Conservation (phyloP, 2,329 filamentous ascomycete genomes). For the Alternaria incomplexa region DNA sequence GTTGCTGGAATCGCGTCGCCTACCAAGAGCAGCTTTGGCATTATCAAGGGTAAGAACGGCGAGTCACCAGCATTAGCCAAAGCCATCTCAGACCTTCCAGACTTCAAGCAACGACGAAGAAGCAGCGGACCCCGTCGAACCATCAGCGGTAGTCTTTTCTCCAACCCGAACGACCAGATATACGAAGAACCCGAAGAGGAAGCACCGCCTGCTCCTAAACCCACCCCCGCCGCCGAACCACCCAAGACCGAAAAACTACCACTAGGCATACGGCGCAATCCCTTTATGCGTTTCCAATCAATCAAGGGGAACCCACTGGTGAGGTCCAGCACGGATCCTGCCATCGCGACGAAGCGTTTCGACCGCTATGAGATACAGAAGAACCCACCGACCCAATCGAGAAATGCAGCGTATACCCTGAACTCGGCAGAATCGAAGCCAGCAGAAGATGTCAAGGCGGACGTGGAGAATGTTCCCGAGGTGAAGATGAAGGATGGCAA, state of each 20-base stretch:
- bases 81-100: slow-evolving; percentile 31
- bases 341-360: slow-evolving; percentile 50
- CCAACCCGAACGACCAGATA: slow-evolving; percentile 76
- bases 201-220: slow-evolving; percentile 28
- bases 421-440: slow-evolving; percentile 59
- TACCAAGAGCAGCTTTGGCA: slow-evolving; percentile 26
- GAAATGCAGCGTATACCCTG: slow-evolving; percentile 78
- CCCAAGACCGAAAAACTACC: slow-evolving; percentile 53
- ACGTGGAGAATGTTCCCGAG: slow-evolving; percentile 41
- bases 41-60: slow-evolving; percentile 18
- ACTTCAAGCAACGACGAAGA: slow-evolving; percentile 53
- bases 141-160: slow-evolving; percentile 72
- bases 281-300: slow-evolving; percentile 67
- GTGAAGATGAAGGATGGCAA: slow-evolving; percentile 75
- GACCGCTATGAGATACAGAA: slow-evolving; percentile 76
- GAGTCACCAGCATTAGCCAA: slow-evolving; percentile 47
- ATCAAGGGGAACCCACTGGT: slow-evolving; percentile 54
- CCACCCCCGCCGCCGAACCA: slow-evolving; percentile 38
- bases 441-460: slow-evolving; percentile 31
- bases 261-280: slow-evolving; percentile 65
- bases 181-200: slow-evolving; percentile 81
- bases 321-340: slow-evolving; percentile 54
- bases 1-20: slow-evolving; percentile 24
- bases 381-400: slow-evolving; percentile 82
- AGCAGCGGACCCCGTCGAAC: slow-evolving; percentile 73